These are phyloP conservation scores for Solanum sejunctum DNA, from an alignment of 257 asterid species.

Conservation along the genomic window DNA sequence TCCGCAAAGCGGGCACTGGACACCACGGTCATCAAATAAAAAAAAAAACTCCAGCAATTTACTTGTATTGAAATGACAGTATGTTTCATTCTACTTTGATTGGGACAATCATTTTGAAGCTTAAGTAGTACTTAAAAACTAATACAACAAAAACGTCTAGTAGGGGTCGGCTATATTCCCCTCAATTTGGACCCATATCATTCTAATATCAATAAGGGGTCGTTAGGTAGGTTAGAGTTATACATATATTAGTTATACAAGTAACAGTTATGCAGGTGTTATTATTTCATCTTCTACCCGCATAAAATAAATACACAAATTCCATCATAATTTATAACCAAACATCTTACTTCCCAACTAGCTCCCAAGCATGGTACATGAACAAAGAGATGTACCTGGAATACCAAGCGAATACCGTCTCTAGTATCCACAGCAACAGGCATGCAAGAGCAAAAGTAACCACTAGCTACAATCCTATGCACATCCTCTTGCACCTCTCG, in stretches of 20 bases:
- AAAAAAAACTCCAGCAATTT: not conserved
- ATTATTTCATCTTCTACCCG: no score
- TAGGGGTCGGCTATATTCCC: not conserved
- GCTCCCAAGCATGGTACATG: not conserved
- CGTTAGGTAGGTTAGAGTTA: not conserved
- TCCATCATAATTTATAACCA: not conserved
- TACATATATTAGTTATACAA: not conserved
- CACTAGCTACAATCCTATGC: constrained; percentile 81
- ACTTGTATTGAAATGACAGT: not conserved
- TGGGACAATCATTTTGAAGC: not conserved
- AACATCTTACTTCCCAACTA: not conserved
- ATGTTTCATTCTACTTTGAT: not conserved
- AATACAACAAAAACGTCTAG: not conserved
- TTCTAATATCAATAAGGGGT: not conserved
- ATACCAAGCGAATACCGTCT: constrained; percentile 85
- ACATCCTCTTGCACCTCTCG: constrained; percentile 96
- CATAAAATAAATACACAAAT: not conserved
- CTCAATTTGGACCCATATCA: not conserved
- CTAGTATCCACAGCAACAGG: constrained; percentile 95
- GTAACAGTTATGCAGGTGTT: no score
- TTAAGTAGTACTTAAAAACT: not conserved
- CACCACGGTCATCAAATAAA: no score
- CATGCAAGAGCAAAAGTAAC: constrained; percentile 84
- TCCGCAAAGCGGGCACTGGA: no score
- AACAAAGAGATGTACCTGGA: constrained; percentile 47